Percentiles rank a stretch among this genome's conserved stretches.
phyloP scores from a whole-genome alignment of 2,329 filamentous ascomycete species.

The Fusarium pseudonygamai region DNA sequence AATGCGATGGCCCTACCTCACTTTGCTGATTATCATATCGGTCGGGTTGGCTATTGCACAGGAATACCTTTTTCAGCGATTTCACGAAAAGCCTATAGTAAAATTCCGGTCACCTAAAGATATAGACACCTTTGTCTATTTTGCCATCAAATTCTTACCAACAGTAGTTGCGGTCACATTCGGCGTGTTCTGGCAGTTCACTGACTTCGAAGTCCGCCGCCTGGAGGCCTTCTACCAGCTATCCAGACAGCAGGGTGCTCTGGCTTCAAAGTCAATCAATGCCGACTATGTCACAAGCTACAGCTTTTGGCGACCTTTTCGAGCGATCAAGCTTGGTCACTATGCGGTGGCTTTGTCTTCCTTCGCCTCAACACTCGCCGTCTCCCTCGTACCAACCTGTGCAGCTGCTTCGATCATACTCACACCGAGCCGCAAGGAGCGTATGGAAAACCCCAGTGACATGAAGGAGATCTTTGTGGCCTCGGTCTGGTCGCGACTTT shows the following conservation, averaged over 20 bases:
- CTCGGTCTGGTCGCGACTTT: conserved; percentile 67
- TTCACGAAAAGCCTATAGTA: conserved; percentile 56
- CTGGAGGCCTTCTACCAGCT: conserved; percentile 74
- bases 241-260: conserved; percentile 66
- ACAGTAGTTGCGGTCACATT: conserved; percentile 69
- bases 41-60: conserved; percentile 60
- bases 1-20: conserved; percentile 71
- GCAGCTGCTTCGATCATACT: conserved; percentile 71
- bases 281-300: conserved; percentile 78
- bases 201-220: conserved; percentile 73
- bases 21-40: conserved; percentile 63
- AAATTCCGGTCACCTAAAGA: conserved; percentile 60
- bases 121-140: conserved; percentile 63
- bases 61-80: conserved; percentile 65
- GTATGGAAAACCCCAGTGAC: conserved; percentile 52
- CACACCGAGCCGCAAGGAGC: conserved; percentile 59
- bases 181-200: conserved; percentile 73
- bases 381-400: conserved; percentile 74
- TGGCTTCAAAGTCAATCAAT: conserved; percentile 74
- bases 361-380: conserved; percentile 70
- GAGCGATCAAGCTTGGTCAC: conserved; percentile 69
- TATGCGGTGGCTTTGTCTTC: conserved; percentile 76
- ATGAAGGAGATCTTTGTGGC: conserved; percentile 66
- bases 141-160: conserved; percentile 70
- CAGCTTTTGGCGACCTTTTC: conserved; percentile 71